Base-by-base conservation (phyloP, 2,329 filamentous ascomycete species). In the Fusarium sp. region DNA sequence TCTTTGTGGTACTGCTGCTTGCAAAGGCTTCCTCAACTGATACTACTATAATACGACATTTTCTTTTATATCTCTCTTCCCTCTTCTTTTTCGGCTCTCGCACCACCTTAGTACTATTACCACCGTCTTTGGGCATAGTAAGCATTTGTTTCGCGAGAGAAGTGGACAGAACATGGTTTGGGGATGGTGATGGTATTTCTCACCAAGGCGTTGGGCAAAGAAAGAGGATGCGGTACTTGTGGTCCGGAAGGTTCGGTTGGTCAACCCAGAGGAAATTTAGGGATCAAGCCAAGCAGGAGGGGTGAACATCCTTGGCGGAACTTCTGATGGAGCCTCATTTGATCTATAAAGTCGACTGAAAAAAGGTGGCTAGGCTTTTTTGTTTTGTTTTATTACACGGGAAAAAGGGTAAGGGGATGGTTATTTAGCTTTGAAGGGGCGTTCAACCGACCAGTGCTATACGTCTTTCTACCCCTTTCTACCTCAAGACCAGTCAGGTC, bases 11-110 rank as follows among this genome's bases (percentile, higher is more conserved):
- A 97, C 95, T 42, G 89, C 94, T 31, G 94, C 93, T 47, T 99
- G 96, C 85, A 99, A 99, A 85, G 96, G 96, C 69, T 99, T 98
- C 84, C 92, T 99, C 81, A 99, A 99, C 82, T 99, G 86, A 88
- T 62, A 51, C 65, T 65, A 51, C 52, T 62, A 60, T 57, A 66
- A 63, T 71, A 64, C 64, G 45, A 28, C 15, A 33, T 36, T 37
- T 45, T 63, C 56, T 68, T 66, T 66, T 42, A 40, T 37, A 18
- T 47, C 38, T 64, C 28, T 36, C 26, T 26, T 42, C 13, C 23
- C n/a, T 45, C 33, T 45, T 51, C 20, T 31, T 47, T 30, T 52
- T 23, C 38, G 40, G 38, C 44, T 63, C 58, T 44, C 41, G 42
- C 57, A 58, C 53, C 23, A 63, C 30, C 38, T 38, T 54, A 46